Percentiles rank a stretch among this genome's conserved stretches.
Evolutionary conservation across 2,329 filamentous ascomycete genomes (phyloP).

Genomic region (Fusarium guadeloupense): DNA sequence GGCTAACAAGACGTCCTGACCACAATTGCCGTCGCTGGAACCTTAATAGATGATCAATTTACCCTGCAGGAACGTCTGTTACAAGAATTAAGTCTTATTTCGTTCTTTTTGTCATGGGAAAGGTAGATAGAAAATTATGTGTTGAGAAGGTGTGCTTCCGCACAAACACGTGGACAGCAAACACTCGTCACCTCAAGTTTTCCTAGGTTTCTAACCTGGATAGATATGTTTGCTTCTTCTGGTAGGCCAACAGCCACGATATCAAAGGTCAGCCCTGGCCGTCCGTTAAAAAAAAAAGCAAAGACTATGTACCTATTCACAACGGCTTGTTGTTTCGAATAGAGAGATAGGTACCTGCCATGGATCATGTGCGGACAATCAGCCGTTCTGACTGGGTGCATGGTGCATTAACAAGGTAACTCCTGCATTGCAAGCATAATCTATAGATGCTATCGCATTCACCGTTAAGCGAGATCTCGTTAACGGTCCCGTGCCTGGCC

Average conservation of each 20-base stretch:
- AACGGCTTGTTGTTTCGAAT: background rate
- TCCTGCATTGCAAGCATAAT: background rate
- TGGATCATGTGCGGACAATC: background rate
- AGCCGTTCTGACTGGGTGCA: background rate
- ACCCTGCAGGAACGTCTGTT: background rate
- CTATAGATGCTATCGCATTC: background rate
- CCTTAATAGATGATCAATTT: background rate
- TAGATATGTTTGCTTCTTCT: conserved; percentile 9
- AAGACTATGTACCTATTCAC: background rate
- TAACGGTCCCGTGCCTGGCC: background rate
- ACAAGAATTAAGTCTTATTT: background rate
- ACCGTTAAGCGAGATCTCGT: conserved; percentile 6
- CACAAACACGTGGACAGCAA: background rate
- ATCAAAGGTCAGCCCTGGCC: background rate
- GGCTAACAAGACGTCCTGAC: conserved; percentile 8
- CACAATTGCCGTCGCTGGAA: too few relatives aligned
- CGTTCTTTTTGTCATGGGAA: too few relatives aligned
- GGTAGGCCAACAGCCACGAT: background rate
- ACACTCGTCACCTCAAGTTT: background rate
- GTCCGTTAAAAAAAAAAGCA: background rate
- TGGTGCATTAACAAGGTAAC: background rate
- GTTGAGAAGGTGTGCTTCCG: background rate
- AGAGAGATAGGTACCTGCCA: background rate
- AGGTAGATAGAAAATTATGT: too few relatives aligned
- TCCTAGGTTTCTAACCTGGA: too few relatives aligned